Evolutionary conservation across 306 rosid genomes (phyloP), one percentile per base, ranked within the genome.

Genomic region (Gillenia trifoliata): DNA sequence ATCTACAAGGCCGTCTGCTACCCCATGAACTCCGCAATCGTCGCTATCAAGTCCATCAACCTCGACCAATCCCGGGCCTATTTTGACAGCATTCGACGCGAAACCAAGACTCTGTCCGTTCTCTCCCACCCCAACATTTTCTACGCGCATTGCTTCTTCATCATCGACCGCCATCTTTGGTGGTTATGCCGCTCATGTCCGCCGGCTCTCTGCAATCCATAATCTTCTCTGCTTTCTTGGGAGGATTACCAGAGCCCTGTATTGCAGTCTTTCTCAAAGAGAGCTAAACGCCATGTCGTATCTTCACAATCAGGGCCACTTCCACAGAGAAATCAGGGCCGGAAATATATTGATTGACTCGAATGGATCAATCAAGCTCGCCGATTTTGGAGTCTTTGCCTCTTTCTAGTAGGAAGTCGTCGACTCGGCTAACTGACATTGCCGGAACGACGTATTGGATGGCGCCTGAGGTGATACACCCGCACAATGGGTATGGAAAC

Each of bases 101-200:
- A 92, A 55, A 83, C 85, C 19, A 82, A 79, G 36, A 79, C 85
- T 1, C 68, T 86, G 2, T 83, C 89, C 1, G 86, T 84, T 20
- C 88, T 90, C 34, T 85, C 84, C 6, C 96, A 87, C 72, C 91
- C 91, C 0, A 90, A 92, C 68, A 75, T 88, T 33, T 89, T 92
- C 55, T 83, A 55, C 23, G 80, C 90, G 6, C 88, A 85, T 45
- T 87, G 92, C 57, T 90, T 88, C n/a, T 92, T 92, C 88, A 84
- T 82, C 0, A 84, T 83, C 0, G 79, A 74, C 36, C 80, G 25
- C 28, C 70, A 84, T 20, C 89, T 84, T 19, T 90, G 96, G 98
- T 90, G 11, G 93, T 92, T 7, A 92, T 88, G 91, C 92, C 91
- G 0, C 88, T 85, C 84, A 85, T 85, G 96, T 85, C 87, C 2